A percentile compares a stretch with the other conserved stretches of the same genome.
phyloP scores from a whole-genome alignment of 441 rosid genomes.

The Gossypium davidsonii region DNA sequence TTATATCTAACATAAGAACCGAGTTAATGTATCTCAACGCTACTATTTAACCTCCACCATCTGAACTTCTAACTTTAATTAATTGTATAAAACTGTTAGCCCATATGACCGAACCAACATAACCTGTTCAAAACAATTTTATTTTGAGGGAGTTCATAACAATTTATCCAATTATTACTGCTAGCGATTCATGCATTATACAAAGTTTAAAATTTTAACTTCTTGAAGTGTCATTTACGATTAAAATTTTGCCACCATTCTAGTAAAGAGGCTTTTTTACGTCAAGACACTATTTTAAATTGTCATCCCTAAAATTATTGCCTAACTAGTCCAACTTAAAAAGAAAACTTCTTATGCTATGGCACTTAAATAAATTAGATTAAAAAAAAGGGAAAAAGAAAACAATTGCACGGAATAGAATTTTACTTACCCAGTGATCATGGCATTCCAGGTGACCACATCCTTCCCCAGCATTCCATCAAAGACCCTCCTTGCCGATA shows the following conservation, averaged over 20 bases:
- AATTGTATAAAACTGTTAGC: background rate
- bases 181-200: background rate
- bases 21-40: no score
- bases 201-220: background rate
- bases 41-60: no score
- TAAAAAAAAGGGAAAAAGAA: background rate
- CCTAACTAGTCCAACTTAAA: background rate
- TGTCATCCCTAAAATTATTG: background rate
- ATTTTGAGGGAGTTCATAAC: background rate
- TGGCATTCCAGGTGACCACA: conserved; percentile 72
- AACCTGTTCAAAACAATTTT: background rate
- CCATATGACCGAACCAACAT: background rate
- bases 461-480: conserved; percentile 57
- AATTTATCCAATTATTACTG: background rate
- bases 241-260: background rate
- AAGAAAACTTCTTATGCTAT: background rate
- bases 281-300: background rate
- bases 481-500: conserved; percentile 59
- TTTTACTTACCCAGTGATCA: conserved; percentile 61
- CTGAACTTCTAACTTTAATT: background rate
- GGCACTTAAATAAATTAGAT: background rate
- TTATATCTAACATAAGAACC: background rate
- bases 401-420: background rate
- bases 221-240: background rate
- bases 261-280: background rate